phyloP scores from a whole-genome alignment of 2,329 filamentous ascomycete genomes.

The Blumeria hordei region DNA sequence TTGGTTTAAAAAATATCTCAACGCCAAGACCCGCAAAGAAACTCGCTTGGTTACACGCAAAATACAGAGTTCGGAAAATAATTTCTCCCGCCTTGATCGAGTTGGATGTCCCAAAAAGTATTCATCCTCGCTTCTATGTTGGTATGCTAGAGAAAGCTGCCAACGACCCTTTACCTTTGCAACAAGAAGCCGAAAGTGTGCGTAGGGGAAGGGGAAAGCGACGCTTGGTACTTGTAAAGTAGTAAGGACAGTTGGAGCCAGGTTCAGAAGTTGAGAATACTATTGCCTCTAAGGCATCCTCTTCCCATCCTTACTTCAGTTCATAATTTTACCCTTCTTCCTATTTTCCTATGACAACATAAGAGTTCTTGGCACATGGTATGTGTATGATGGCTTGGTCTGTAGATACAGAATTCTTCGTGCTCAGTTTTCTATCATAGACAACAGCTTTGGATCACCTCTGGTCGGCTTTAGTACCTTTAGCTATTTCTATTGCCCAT shows the following conservation, averaged over 20 bases:
- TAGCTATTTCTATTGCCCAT: too few relatives aligned
- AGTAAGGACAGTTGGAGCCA: background rate
- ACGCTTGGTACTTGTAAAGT: background rate
- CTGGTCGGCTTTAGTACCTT: too few relatives aligned
- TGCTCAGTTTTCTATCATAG: too few relatives aligned
- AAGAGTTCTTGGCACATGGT: too few relatives aligned
- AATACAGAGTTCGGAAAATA: background rate
- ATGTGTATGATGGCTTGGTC: too few relatives aligned
- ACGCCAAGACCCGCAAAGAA: background rate
- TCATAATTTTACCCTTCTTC: too few relatives aligned
- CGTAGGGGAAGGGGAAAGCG: background rate
- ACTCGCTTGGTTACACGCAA: background rate
- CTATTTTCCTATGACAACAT: too few relatives aligned
- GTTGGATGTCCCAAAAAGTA: background rate
- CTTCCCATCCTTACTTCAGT: too few relatives aligned
- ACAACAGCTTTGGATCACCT: too few relatives aligned
- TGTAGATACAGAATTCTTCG: too few relatives aligned
- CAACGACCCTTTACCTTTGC: background rate
- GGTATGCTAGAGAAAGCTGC: background rate
- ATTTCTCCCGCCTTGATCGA: background rate
- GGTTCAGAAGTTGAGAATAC: background rate
- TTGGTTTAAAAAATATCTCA: constrained; percentile 2
- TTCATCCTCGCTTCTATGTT: background rate
- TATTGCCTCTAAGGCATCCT: too few relatives aligned
- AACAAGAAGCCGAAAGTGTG: background rate